Evolutionary conservation across 1,139 yeast species (phyloP).

Genomic region (Suhomyces terraborum): DNA sequence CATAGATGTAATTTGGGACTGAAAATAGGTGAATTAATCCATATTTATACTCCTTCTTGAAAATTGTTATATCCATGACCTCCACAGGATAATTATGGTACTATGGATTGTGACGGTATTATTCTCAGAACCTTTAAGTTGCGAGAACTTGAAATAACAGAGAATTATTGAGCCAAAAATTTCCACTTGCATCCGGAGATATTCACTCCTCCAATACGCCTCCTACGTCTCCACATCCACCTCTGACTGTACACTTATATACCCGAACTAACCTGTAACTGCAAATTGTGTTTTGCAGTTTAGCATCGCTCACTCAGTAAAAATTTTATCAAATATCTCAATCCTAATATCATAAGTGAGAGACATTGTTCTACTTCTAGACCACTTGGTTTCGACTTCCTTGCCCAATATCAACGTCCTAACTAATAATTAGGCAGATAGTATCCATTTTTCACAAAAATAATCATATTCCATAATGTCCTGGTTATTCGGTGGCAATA

Average conservation of each 20-base stretch:
- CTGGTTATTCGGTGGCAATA: constrained; percentile 64
- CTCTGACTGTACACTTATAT: neutral
- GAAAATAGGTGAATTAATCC: too few relatives aligned
- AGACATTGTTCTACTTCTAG: neutral
- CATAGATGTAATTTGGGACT: too few relatives aligned
- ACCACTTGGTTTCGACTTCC: constrained; percentile 5
- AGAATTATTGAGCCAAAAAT: too few relatives aligned
- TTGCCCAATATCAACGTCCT: neutral
- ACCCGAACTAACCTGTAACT: neutral
- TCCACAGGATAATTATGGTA: too few relatives aligned
- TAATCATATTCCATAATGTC: constrained; percentile 44
- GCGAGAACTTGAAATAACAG: neutral
- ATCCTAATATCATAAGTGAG: neutral
- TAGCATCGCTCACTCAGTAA: constrained; percentile 8
- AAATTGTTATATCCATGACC: too few relatives aligned
- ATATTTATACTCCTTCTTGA: too few relatives aligned
- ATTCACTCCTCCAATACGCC: neutral
- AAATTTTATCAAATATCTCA: constrained; percentile 9
- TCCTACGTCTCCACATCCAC: neutral
- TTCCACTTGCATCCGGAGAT: too few relatives aligned
- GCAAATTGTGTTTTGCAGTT: constrained; percentile 8
- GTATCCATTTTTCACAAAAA: constrained; percentile 3
- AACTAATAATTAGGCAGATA: neutral
- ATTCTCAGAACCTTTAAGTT: too few relatives aligned
- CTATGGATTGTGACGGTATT: too few relatives aligned